These are phyloP conservation scores for Rhynchosporium agropyri DNA, from an alignment of 2,329 filamentous ascomycete species.

Conservation along the genomic window DNA sequence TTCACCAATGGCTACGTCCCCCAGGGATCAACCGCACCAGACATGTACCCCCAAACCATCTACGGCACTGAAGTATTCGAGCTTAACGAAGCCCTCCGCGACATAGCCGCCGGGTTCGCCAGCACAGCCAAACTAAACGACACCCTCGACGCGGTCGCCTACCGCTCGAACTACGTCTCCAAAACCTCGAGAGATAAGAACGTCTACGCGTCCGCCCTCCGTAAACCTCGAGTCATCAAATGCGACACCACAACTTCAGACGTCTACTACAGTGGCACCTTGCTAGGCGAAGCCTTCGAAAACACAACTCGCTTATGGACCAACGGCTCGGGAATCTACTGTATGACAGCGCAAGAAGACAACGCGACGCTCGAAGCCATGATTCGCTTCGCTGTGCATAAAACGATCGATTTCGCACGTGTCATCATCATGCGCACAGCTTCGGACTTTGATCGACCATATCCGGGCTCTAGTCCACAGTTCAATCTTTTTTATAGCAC, in stretches of 20 bases:
- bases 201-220: slow-evolving; percentile 48
- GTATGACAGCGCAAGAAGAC: slow-evolving; percentile 73
- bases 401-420: slow-evolving; percentile 65
- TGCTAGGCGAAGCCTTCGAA: slow-evolving; percentile 65
- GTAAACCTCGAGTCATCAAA: slow-evolving; percentile 57
- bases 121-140: slow-evolving; percentile 56
- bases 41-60: slow-evolving; percentile 58
- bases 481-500: slow-evolving; percentile 62
- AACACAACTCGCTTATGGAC: slow-evolving; percentile 66
- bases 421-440: slow-evolving; percentile 70
- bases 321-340: slow-evolving; percentile 69
- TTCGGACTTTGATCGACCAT: slow-evolving; percentile 73
- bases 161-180: slow-evolving; percentile 60
- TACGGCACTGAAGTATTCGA: slow-evolving; percentile 75
- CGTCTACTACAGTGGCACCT: slow-evolving; percentile 67
- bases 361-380: slow-evolving; percentile 69
- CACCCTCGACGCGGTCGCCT: slow-evolving; percentile 50
- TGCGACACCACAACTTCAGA: slow-evolving; percentile 73
- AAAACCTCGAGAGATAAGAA: slow-evolving; percentile 48
- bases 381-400: slow-evolving; percentile 58
- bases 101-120: slow-evolving; percentile 55
- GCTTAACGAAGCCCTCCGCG: slow-evolving; percentile 60
- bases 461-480: slow-evolving; percentile 54
- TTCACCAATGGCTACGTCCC: slow-evolving; percentile 71
- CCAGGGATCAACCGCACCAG: slow-evolving; percentile 58